Conservation (phyloP, 352 stramenopile genomes). For the Phytophthora niederhauseri region DNA sequence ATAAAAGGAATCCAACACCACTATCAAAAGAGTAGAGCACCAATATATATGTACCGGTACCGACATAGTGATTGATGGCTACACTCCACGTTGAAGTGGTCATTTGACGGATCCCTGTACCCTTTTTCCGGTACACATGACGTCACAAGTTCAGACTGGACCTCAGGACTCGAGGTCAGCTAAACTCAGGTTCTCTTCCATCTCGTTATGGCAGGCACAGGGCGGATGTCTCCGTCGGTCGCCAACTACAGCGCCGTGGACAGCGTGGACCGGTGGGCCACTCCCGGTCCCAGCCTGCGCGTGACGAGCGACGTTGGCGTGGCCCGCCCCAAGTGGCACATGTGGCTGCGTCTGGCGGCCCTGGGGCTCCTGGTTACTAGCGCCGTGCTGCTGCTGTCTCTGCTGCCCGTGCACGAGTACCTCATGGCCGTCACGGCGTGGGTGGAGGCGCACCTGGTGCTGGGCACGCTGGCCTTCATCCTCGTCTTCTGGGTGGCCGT, state of each 20-base stretch:
- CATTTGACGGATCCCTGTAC: background rate
- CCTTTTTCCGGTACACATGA: background rate
- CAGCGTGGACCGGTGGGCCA: conserved; percentile 16
- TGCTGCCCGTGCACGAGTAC: conserved; percentile 56
- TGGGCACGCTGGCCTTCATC: conserved; percentile 57
- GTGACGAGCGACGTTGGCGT: background rate
- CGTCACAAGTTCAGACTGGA: conserved; percentile 15
- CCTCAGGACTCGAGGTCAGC: background rate
- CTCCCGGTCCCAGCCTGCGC: conserved; percentile 10
- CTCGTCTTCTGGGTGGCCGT: conserved; percentile 69
- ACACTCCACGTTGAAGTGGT: conserved; percentile 2
- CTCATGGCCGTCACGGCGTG: conserved; percentile 48
- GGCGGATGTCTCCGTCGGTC: conserved; percentile 26
- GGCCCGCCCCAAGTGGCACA: conserved; percentile 2
- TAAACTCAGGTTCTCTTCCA: background rate
- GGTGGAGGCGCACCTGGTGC: conserved; percentile 54
- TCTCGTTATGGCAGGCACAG: background rate
- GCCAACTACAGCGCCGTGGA: conserved; percentile 30
- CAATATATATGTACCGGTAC: too few relatives aligned
- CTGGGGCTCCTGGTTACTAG: conserved; percentile 21
- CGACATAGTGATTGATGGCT: background rate
- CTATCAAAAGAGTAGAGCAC: too few relatives aligned
- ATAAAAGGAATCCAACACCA: too few relatives aligned
- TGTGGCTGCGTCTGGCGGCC: conserved; percentile 35
- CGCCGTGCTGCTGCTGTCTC: conserved; percentile 33